phyloP scores from a whole-genome alignment of 148 eudicot species.

The Rhododendron williamsianum region DNA sequence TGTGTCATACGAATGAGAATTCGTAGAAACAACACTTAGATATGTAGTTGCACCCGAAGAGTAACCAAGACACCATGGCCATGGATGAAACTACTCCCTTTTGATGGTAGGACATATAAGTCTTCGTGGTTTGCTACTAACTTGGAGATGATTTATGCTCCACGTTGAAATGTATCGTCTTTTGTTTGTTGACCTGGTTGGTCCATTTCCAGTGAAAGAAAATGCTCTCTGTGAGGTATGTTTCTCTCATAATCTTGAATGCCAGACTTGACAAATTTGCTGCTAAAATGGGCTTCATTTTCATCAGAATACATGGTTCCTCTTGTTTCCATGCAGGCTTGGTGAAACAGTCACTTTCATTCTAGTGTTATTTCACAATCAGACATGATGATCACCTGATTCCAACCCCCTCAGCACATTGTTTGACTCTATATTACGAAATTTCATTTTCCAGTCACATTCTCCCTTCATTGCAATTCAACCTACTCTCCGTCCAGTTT shows the following conservation, averaged over 20 bases:
- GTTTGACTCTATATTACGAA: not conserved
- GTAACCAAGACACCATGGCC: not conserved
- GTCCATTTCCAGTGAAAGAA: not conserved
- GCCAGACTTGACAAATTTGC: not conserved
- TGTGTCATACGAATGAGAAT: not conserved
- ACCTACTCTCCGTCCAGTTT: not conserved
- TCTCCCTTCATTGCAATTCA: constrained; percentile 1
- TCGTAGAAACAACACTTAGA: not conserved
- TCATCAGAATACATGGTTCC: not conserved
- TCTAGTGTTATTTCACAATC: not conserved
- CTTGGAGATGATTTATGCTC: not conserved
- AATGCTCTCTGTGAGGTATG: not conserved
- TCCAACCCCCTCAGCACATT: not conserved
- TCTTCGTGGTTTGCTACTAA: not conserved
- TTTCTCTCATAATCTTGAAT: not conserved
- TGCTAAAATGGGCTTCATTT: not conserved
- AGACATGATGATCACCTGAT: constrained; percentile 3
- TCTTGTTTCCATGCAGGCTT: not conserved
- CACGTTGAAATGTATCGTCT: not conserved
- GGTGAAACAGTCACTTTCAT: not conserved
- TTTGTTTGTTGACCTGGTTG: not conserved
- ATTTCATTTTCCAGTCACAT: constrained; percentile 4
- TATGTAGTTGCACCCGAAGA: not conserved
- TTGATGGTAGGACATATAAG: not conserved
- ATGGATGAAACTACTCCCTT: not conserved